Conservation (phyloP, 805 yeast species). For the Saccharomycopsis amapae region DNA sequence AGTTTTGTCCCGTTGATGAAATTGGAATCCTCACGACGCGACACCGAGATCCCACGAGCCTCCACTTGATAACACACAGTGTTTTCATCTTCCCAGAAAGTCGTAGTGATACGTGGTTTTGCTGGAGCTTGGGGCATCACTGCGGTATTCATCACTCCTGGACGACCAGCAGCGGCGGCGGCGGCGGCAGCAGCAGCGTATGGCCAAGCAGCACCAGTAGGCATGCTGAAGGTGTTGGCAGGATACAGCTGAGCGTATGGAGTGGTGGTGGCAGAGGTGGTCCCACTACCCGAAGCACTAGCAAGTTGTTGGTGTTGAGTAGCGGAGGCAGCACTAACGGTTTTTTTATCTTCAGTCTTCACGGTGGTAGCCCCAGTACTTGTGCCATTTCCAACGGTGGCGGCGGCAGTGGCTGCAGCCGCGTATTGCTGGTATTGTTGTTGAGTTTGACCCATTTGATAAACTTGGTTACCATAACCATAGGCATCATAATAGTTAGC, state of each 20-base stretch:
- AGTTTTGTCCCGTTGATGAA: slow-evolving; percentile 83
- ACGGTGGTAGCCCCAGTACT: neutral
- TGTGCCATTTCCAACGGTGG: neutral
- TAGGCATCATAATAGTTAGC: neutral
- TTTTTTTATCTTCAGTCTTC: too few relatives aligned
- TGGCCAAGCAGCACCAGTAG: too few relatives aligned
- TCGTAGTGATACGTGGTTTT: slow-evolving; percentile 62
- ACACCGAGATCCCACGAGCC: slow-evolving; percentile 73
- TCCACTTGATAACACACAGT: slow-evolving; percentile 82
- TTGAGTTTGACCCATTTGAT: neutral
- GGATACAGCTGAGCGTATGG: too few relatives aligned
- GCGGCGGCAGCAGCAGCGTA: neutral
- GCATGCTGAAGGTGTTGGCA: too few relatives aligned
- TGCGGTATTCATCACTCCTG: neutral
- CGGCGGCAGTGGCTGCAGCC: neutral
- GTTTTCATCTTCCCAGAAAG: slow-evolving; percentile 85
- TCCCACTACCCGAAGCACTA: neutral
- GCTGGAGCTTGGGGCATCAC: too few relatives aligned
- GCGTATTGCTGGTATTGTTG: neutral
- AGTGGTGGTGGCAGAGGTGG: too few relatives aligned
- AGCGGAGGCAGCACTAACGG: neutral
- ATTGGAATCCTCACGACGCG: slow-evolving; percentile 77
- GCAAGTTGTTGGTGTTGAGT: too few relatives aligned
- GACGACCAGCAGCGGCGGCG: neutral
- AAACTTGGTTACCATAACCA: neutral